Conservation (phyloP, 2,329 filamentous ascomycete genomes). For the Zasmidium cellare region DNA sequence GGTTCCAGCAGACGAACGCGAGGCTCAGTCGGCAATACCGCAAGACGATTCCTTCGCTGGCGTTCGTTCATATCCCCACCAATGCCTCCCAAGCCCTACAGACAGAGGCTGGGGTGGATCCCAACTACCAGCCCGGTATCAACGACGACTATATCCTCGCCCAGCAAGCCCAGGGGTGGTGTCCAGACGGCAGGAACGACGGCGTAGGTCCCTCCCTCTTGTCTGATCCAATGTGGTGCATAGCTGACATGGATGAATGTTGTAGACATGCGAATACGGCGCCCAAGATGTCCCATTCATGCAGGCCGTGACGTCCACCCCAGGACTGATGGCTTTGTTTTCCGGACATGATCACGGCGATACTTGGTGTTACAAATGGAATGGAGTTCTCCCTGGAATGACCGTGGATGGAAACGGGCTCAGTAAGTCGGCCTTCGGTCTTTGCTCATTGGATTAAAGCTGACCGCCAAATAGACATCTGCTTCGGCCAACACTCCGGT, state of each 20-base stretch:
- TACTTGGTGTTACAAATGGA: conserved; percentile 37
- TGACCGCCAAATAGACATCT: conserved; percentile 22
- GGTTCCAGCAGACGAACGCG: conserved; percentile 42
- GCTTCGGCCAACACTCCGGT: conserved; percentile 33
- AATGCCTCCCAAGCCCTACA: conserved; percentile 46
- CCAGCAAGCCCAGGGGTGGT: conserved; percentile 42
- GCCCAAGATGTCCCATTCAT: conserved; percentile 63
- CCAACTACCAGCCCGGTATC: conserved; percentile 47
- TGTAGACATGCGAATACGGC: conserved; percentile 34
- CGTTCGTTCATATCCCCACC: conserved; percentile 57
- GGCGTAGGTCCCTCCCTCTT: conserved; percentile 14
- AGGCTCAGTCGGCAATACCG: conserved; percentile 17
- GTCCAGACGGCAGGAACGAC: conserved; percentile 38
- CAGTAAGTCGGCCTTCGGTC: conserved; percentile 5
- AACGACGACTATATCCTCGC: conserved; percentile 45
- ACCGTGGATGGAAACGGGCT: conserved; percentile 31
- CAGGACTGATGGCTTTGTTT: conserved; percentile 60
- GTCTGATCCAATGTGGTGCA: background rate
- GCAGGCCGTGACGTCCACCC: conserved; percentile 56
- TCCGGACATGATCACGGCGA: conserved; percentile 61
- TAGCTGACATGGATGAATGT: background rate
- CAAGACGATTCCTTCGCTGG: conserved; percentile 48
- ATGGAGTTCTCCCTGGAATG: conserved; percentile 28
- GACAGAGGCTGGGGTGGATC: conserved; percentile 40
- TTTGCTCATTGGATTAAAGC: background rate